Conservation (phyloP, 2,329 filamentous ascomycete species). For the Fusarium transvaalense region DNA sequence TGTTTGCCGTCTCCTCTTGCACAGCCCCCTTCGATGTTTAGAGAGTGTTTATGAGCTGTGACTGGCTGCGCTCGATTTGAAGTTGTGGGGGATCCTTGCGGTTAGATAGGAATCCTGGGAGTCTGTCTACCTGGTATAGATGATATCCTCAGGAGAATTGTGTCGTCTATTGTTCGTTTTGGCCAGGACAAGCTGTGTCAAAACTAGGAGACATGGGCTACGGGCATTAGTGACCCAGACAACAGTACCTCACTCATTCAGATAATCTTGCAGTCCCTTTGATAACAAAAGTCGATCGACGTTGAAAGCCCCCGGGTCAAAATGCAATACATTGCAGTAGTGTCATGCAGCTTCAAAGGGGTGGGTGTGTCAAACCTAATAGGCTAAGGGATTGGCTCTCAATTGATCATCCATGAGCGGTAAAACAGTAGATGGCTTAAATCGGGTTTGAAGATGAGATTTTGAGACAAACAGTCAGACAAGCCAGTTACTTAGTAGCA, state of each 20-base stretch:
- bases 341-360: slow-evolving; percentile 41
- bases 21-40: slow-evolving; percentile 36
- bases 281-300: slow-evolving; percentile 19
- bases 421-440: slow-evolving; percentile 30
- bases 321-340: slow-evolving; percentile 43
- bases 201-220: too few relatives aligned
- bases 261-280: not conserved
- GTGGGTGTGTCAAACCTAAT: slow-evolving; percentile 31
- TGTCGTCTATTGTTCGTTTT: not conserved
- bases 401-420: slow-evolving; percentile 15
- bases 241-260: not conserved
- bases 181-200: not conserved
- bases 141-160: not conserved
- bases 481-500: slow-evolving; percentile 1
- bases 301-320: slow-evolving; percentile 28
- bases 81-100: slow-evolving; percentile 34
- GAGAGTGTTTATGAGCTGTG: slow-evolving; percentile 24
- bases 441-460: slow-evolving; percentile 30
- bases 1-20: slow-evolving; percentile 32
- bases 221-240: not conserved
- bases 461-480: slow-evolving; percentile 27
- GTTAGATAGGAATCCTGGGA: slow-evolving; percentile 11
- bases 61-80: slow-evolving; percentile 27
- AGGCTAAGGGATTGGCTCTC: not conserved
- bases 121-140: not conserved